Percentiles rank a stretch among this genome's conserved stretches.
phyloP scores from a whole-genome alignment of 2,329 filamentous ascomycete genomes.

The Hypoxylon sp. region DNA sequence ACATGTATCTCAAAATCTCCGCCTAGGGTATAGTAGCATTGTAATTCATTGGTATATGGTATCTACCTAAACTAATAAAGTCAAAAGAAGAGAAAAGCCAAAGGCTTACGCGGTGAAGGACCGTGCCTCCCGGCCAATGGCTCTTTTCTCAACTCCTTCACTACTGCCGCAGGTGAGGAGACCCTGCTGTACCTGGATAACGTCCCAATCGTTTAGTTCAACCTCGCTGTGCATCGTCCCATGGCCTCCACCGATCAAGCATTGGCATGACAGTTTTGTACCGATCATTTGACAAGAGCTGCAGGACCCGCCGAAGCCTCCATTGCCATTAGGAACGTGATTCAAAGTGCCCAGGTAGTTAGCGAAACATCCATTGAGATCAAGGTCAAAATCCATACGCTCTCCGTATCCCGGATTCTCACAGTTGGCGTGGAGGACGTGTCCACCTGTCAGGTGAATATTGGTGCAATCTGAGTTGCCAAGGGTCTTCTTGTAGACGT shows the following conservation, averaged over 20 bases:
- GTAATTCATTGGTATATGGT: background rate
- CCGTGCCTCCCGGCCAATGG: conserved; percentile 6
- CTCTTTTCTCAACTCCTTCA: conserved; percentile 26
- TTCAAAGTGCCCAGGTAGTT: conserved; percentile 36
- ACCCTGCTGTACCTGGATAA: conserved; percentile 23
- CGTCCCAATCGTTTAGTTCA: conserved; percentile 29
- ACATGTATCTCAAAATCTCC: too few species aligned
- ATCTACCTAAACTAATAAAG: conserved; percentile 3
- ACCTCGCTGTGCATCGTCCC: conserved; percentile 23
- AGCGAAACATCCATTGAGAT: conserved; percentile 37
- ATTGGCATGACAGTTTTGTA: conserved; percentile 34
- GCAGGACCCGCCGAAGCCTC: conserved; percentile 30
- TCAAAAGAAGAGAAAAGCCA: background rate
- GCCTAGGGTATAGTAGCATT: background rate
- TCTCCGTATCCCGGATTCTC: conserved; percentile 1
- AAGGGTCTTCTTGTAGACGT: conserved; percentile 32
- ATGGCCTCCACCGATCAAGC: conserved; percentile 1
- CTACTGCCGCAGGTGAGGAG: conserved; percentile 9
- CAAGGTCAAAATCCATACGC: conserved; percentile 18
- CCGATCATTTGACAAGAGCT: conserved; percentile 17
- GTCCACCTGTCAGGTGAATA: conserved; percentile 25
- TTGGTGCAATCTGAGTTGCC: conserved; percentile 27
- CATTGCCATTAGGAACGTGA: conserved; percentile 21
- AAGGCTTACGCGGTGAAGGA: conserved; percentile 27
- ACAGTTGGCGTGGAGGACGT: conserved; percentile 29